Percentiles rank a stretch among this genome's conserved stretches.
Evolutionary conservation across 2,329 filamentous ascomycete genomes (phyloP).

Genomic region (Cladosporium sp.): DNA sequence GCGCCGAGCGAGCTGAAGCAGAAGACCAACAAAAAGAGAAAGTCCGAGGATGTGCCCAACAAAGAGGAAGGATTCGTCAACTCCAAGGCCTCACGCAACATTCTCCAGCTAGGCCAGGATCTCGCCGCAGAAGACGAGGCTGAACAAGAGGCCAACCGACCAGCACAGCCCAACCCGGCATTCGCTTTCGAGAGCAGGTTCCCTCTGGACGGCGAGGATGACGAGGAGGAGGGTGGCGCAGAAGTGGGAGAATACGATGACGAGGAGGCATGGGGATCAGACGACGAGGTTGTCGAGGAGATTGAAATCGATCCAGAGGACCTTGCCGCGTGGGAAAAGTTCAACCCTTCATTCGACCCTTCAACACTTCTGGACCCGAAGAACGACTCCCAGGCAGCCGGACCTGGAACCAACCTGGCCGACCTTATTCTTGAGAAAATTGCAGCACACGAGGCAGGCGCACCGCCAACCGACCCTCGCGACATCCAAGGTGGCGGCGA

Average conservation of each 20-base stretch:
- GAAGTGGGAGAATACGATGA: constrained; percentile 51
- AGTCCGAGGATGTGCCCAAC: constrained; percentile 57
- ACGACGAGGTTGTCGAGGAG: constrained; percentile 63
- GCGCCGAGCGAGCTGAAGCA: constrained; percentile 70
- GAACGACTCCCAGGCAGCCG: constrained; percentile 33
- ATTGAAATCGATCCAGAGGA: constrained; percentile 85
- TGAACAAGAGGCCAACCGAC: constrained; percentile 46
- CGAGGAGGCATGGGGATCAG: constrained; percentile 71
- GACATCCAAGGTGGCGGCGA: constrained; percentile 57
- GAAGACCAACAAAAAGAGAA: constrained; percentile 65
- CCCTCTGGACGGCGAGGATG: constrained; percentile 43
- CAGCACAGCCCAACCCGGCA: constrained; percentile 56
- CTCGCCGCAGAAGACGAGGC: constrained; percentile 77
- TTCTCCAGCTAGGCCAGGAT: constrained; percentile 85
- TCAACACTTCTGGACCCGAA: constrained; percentile 66
- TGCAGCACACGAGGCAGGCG: constrained; percentile 76
- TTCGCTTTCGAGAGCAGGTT: constrained; percentile 82
- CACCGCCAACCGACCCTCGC: constrained; percentile 41
- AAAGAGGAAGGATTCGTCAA: constrained; percentile 72
- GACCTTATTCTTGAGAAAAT: constrained; percentile 95
- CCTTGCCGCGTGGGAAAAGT: constrained; percentile 86
- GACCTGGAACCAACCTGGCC: constrained; percentile 71
- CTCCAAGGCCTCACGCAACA: constrained; percentile 82
- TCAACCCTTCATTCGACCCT: constrained; percentile 74
- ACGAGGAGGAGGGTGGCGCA: constrained; percentile 54